These are phyloP conservation scores for Iris pallida DNA, from an alignment of 116 monocot species.

Conservation along the genomic window DNA sequence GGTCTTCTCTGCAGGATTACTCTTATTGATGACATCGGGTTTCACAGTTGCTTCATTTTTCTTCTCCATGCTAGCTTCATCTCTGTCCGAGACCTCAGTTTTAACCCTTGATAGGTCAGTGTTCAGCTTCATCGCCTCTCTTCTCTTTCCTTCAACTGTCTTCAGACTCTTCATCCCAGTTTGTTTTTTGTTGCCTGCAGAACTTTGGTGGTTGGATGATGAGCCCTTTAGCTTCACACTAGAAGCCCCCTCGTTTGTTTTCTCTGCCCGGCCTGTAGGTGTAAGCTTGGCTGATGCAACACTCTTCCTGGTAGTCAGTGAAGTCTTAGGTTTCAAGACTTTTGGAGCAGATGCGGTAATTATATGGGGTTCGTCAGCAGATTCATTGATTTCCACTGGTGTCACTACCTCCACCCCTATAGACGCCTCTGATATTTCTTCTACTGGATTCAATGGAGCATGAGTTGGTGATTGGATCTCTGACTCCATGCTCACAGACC, in stretches of 20 bases:
- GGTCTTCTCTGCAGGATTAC: background rate
- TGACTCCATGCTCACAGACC: slow-evolving; percentile 2
- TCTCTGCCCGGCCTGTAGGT: background rate
- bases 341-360: background rate
- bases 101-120: background rate
- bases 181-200: background rate
- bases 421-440: background rate
- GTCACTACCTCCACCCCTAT: background rate
- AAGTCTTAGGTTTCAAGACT: background rate
- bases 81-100: background rate
- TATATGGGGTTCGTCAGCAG: no score
- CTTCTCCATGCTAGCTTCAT: background rate
- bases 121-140: background rate
- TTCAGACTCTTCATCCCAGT: background rate
- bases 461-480: background rate
- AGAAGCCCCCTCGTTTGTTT: background rate
- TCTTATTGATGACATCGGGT: background rate
- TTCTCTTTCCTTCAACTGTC: slow-evolving; percentile 2
- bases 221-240: background rate
- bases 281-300: background rate
- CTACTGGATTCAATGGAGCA: background rate
- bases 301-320: background rate
- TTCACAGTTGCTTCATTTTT: background rate
- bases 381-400: no score
- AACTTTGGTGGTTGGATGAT: background rate